Base-by-base conservation (phyloP, 805 yeast species). In the Metschnikowia cerradonensis region DNA sequence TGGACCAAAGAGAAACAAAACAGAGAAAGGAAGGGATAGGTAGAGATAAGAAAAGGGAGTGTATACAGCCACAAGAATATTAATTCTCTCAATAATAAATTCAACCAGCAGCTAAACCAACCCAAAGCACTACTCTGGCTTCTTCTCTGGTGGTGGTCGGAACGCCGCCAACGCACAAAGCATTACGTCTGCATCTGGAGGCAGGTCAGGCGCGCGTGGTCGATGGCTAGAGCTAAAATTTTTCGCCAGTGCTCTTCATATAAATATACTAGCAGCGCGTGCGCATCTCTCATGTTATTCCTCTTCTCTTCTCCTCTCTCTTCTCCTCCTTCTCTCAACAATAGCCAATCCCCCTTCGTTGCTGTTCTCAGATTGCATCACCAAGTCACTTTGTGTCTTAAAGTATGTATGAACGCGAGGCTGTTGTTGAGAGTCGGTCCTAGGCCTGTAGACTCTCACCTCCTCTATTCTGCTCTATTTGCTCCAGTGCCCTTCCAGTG, bases 291-390 rank as follows among this genome's bases (percentile, higher is more conserved):
- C 46, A 15, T 44, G 31, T 45, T 37, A 8, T 8, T 26, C 49
- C 47, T 44, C 45, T 41, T 31, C 42, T 44, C 47, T 39, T 31
- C 40, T 52, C 46, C 53, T 49, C 59, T 58, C 63, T 61, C 67
- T 52, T 51, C 55, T 49, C 52, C 67, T 62, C 67, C 63, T 68
- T 68, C 73, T 72, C 73, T 69, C 71, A 69, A 66, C 55, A 57
- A 52, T 52, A 56, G 57, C 52, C 54, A 51, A 44, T 47, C 52
- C 53, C 35, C 52, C 58, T 47, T 48, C 41, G 53, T 56, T 54
- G 61, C 61, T 56, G 58, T 56, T 58, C 61, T 48, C 49, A 50
- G 58, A 54, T 51, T 52, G 55, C 56, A 41, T 50, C 40, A 45
- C 49, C 44, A 49, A 50, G 53, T 49, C 52, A 45, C 46, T 37